These are phyloP conservation scores for Phytopythium sindhum DNA, from an alignment of 352 stramenopile genomes.

Conservation along the genomic window DNA sequence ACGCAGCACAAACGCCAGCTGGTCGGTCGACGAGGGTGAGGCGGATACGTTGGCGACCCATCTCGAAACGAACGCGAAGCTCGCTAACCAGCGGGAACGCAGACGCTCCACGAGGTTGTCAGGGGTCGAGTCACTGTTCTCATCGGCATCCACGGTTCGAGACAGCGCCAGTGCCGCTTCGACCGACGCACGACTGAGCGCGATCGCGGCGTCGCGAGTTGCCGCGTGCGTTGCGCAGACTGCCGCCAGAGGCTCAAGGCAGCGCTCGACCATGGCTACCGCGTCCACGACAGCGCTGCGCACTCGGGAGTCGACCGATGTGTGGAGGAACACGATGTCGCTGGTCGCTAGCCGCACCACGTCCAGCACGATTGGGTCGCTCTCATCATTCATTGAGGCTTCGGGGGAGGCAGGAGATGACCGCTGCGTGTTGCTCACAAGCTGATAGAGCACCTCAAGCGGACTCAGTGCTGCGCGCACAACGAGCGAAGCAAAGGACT, in stretches of 20 bases:
- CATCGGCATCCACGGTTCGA: constrained; percentile 17
- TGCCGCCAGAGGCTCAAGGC: constrained; percentile 24
- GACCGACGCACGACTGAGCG: constrained; percentile 36
- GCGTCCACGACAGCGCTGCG: constrained; percentile 32
- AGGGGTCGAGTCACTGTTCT: neutral
- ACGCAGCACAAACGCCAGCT: constrained; percentile 38
- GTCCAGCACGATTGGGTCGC: constrained; percentile 29
- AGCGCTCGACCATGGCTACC: constrained; percentile 29
- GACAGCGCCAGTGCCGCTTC: constrained; percentile 41
- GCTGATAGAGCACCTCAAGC: constrained; percentile 31
- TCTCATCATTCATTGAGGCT: constrained; percentile 2
- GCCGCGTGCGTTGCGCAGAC: neutral
- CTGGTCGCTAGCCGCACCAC: constrained; percentile 39
- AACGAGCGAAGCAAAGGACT: constrained; percentile 23
- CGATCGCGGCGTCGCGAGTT: constrained; percentile 23
- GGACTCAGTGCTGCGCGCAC: constrained; percentile 38
- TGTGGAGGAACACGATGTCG: constrained; percentile 52
- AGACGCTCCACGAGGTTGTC: constrained; percentile 10
- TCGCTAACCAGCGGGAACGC: constrained; percentile 21
- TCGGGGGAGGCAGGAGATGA: neutral
- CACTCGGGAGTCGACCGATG: constrained; percentile 23
- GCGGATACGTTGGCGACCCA: constrained; percentile 28
- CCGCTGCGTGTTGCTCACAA: constrained; percentile 5
- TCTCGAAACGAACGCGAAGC: constrained; percentile 28
- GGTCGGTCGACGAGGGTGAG: constrained; percentile 7